Evolutionary conservation across 2,329 filamentous ascomycete species (phyloP).

Genomic region (Zymoseptoria ardabiliae): DNA sequence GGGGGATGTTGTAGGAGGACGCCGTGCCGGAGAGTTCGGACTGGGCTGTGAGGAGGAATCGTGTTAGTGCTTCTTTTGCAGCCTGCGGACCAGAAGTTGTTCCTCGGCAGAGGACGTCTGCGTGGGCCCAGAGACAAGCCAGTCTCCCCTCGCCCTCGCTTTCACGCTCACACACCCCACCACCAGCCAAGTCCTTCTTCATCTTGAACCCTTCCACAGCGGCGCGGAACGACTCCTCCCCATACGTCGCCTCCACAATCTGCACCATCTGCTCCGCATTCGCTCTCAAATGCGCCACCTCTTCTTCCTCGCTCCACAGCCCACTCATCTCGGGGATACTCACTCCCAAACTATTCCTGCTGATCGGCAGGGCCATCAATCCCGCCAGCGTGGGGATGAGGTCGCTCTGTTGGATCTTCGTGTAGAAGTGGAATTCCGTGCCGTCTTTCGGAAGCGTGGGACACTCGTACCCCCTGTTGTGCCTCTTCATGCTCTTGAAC

Average conservation of each 20-base stretch:
- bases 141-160: constrained; percentile 16
- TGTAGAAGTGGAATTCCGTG: constrained; percentile 74
- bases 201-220: constrained; percentile 1
- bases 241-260: constrained; percentile 69
- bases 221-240: constrained; percentile 16
- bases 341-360: constrained; percentile 82
- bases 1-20: constrained; percentile 77
- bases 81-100: too few relatives aligned
- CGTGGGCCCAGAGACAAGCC: constrained; percentile 20
- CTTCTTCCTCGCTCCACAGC: constrained; percentile 53
- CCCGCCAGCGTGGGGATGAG: constrained; percentile 83
- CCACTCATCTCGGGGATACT: constrained; percentile 72
- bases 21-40: constrained; percentile 78
- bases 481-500: constrained; percentile 14
- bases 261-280: constrained; percentile 76
- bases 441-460: constrained; percentile 53
- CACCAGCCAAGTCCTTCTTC: not conserved
- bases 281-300: constrained; percentile 59
- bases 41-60: constrained; percentile 68
- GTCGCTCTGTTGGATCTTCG: constrained; percentile 84
- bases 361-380: constrained; percentile 77
- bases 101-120: not conserved
- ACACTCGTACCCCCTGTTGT: constrained; percentile 18
- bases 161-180: constrained; percentile 11
- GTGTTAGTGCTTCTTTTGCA: constrained; percentile 6